Evolutionary conservation across 805 yeast species (phyloP).

Genomic region (Teunomyces atbi): DNA sequence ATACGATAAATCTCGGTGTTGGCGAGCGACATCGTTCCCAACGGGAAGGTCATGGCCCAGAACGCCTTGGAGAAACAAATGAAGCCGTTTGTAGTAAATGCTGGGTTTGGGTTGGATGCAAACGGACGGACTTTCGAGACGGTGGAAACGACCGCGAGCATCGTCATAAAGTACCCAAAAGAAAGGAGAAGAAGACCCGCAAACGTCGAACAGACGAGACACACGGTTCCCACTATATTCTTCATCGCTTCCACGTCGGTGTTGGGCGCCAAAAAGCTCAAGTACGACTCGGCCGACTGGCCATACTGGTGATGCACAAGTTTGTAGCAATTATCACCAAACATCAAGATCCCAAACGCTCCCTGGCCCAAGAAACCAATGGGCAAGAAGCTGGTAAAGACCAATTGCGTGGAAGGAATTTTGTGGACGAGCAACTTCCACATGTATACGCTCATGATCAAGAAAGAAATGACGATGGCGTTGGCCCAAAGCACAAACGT

Average conservation of each 20-base stretch:
- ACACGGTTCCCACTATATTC: conserved; percentile 12
- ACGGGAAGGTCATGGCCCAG: conserved; percentile 91
- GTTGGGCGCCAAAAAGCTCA: neutral
- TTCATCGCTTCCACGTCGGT: conserved; percentile 10
- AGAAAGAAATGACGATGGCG: conserved; percentile 61
- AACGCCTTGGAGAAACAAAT: conserved; percentile 21
- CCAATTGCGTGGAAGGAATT: conserved; percentile 52
- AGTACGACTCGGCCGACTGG: conserved; percentile 1
- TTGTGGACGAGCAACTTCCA: conserved; percentile 58
- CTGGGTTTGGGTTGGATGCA: conserved; percentile 25
- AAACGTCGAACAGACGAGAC: conserved; percentile 19
- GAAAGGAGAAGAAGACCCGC: conserved; percentile 46
- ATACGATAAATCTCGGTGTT: conserved; percentile 45
- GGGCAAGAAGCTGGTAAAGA: conserved; percentile 73
- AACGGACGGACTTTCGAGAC: conserved; percentile 45
- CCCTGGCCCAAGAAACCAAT: conserved; percentile 89
- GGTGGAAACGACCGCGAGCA: conserved; percentile 32
- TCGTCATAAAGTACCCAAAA: conserved; percentile 54
- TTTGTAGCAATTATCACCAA: conserved; percentile 44
- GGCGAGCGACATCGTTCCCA: conserved; percentile 70
- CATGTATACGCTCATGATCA: conserved; percentile 51
- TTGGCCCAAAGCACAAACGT: conserved; percentile 65
- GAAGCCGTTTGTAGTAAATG: conserved; percentile 15
- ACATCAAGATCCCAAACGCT: conserved; percentile 59
- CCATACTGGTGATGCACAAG: neutral